These are phyloP conservation scores for Candida alai DNA, from an alignment of 805 yeast species.

Conservation along the genomic window DNA sequence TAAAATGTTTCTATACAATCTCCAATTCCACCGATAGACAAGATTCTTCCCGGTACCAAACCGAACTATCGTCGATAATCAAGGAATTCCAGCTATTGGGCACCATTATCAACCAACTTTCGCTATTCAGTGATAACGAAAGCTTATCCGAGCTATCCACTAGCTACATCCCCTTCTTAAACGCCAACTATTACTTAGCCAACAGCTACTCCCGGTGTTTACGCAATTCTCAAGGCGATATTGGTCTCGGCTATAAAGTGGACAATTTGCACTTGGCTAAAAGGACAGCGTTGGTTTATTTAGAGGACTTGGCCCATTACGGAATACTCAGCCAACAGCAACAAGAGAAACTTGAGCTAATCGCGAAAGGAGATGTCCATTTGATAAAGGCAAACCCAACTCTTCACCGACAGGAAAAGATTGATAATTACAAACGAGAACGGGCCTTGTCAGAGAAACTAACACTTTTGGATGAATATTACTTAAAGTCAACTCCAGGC, in stretches of 20 bases:
- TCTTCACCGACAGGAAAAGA: conserved; percentile 63
- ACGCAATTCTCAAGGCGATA: conserved; percentile 24
- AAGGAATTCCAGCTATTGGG: conserved; percentile 44
- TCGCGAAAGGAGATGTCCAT: not conserved
- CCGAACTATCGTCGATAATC: conserved; percentile 29
- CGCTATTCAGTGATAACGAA: conserved; percentile 72
- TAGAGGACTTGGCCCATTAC: conserved; percentile 44
- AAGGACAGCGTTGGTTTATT: conserved; percentile 41
- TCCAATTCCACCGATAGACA: conserved; percentile 15
- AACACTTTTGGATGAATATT: conserved; percentile 29
- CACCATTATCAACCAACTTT: conserved; percentile 39
- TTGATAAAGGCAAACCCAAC: conserved; percentile 25
- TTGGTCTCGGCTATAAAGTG: conserved; percentile 20
- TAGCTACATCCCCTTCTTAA: conserved; percentile 54
- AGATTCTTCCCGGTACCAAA: conserved; percentile 43
- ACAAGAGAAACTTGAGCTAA: conserved; percentile 8
- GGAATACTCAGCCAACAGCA: conserved; percentile 17
- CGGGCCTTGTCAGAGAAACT: conserved; percentile 49
- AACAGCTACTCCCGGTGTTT: conserved; percentile 15
- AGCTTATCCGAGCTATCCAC: conserved; percentile 65
- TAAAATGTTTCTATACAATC: conserved; percentile 1
- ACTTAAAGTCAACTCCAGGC: conserved; percentile 9
- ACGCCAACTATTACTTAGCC: conserved; percentile 57
- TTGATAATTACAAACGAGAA: conserved; percentile 60
- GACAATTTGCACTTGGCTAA: conserved; percentile 31